Evolutionary conservation across 495 filamentous ascomycete genomes (phyloP), one percentile per base, ranked within the genome.

Genomic region (Penicillium manginii): DNA sequence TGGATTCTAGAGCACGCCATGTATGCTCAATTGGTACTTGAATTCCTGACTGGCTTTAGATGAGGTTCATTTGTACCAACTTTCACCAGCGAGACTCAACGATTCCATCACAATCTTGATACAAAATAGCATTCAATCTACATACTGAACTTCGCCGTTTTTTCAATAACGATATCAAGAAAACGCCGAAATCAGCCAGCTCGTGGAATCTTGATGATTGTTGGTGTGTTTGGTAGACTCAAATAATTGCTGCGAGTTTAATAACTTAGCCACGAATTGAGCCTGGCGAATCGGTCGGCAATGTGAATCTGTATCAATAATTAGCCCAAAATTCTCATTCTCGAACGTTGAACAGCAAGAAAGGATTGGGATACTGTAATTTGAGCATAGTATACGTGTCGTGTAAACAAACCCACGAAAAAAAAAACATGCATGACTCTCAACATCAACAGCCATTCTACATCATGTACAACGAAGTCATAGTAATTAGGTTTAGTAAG

Each of bases 11-110:
- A 46, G 8, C 18, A 46, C 43, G 6, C 23, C 6, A 46, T 46
- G 43, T 23, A 46, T 23, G 43, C 43, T 46, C 7, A 22, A 46
- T 22, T 46, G 19, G 43, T 46, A 46, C 33, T 46, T 46, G 39
- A 14, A 42, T n/a, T 42, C 15, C 39, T 17, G 39, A 42, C 39
- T 42, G n/a, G 39, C 39, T 42, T n/a, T 42, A 42, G 39, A 42
- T 42, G 39, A 42, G 39, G 39, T 42, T 42, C 7, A 2, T 42
- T 2, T n/a, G 39, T 18, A 42, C 11, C 39, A n/a, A 42, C 9
- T 17, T 42, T 17, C 39, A 42, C 39, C 39, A 7, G 39, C 39
- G 6, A 42, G 39, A 42, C 39, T 18, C 39, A 18, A 18, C n/a
- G 39, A 42, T 42, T n/a, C 39, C 39, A 42, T 42, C 39, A 17